Percentiles rank a stretch among this genome's conserved stretches.
phyloP scores from a whole-genome alignment of 176 grass and related monocot species.

The Musa itinerans region DNA sequence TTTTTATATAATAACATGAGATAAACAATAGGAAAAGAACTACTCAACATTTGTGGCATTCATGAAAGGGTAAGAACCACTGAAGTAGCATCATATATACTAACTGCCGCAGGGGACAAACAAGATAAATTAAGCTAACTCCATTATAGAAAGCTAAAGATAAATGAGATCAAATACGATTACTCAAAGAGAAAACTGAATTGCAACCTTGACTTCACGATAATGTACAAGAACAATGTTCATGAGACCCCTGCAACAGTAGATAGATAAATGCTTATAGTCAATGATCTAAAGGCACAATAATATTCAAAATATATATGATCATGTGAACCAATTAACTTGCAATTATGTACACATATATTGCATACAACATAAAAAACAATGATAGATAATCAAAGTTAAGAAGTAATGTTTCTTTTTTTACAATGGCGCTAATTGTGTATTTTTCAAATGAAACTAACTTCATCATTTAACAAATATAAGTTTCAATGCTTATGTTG shows the following conservation, averaged over 20 bases:
- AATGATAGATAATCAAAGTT: too few species aligned
- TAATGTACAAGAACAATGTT: constrained; percentile 99
- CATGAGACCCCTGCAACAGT: constrained; percentile 67
- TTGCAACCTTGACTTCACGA: constrained; percentile 81
- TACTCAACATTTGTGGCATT: not conserved
- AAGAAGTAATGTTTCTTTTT: too few species aligned
- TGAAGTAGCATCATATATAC: too few species aligned
- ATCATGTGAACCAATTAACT: not conserved
- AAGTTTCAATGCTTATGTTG: too few species aligned
- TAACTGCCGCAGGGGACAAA: not conserved
- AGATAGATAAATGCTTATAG: not conserved
- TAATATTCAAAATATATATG: not conserved
- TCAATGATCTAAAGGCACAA: not conserved
- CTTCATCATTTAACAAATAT: too few species aligned
- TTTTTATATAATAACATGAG: not conserved
- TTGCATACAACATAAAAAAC: too few species aligned
- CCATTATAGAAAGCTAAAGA: not conserved
- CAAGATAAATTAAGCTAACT: not conserved
- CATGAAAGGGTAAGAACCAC: not conserved
- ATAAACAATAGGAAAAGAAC: too few species aligned
- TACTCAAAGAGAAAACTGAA: not conserved
- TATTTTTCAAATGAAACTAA: too few species aligned
- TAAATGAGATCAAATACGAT: not conserved
- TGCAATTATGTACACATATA: too few species aligned
- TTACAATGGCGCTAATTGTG: too few species aligned